Evolutionary conservation across 176 grass and related monocot genomes (phyloP), one percentile per base, ranked within the genome.

Genomic region (Cocos nucifera): DNA sequence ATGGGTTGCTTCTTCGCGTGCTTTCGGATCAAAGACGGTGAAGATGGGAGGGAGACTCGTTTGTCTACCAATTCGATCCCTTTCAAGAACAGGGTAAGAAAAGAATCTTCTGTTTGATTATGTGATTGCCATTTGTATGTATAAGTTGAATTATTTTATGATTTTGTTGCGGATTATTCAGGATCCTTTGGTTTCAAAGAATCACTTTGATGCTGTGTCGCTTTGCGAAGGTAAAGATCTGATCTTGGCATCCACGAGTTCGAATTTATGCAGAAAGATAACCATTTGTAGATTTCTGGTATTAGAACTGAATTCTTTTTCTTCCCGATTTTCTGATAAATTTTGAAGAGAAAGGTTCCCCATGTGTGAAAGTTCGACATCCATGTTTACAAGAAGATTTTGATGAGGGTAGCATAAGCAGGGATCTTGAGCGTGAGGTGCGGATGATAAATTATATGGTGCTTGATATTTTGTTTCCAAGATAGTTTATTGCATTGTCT

Each of bases 1-100:
- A 53, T 63, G 59, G 50, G 51, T 21, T 73, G 70, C 48, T 63
- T 73, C 50, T 73, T 73, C 9, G 19, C 57, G 19, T 73, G 70
- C 70, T 73, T 73, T 29, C 49, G 70, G 24, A 56, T 39, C 26
- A 62, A 63, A 48, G 50, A 44, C 20, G 50, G 63, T 21, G 50
- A 44, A 44, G 35, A 52, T 10, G 50, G 50, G 50, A 63, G 51
- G 59, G 54, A 54, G 25, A 44, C 5, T 26, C 19, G 15, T 44
- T 25, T 50, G 0, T 22, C 49, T 3, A 14, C 18, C 19, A 63
- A 62, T 12, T 60, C 39, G 7, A 29, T 27, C 56, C 15, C 29
- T 49, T 60, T 15, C 23, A 50, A 54, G 12, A 26, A 55, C 2
- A 2, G 51, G 25, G 59, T 63, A 54, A 3, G 26, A 39, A 22